Percentiles rank a stretch among this genome's conserved stretches.
Evolutionary conservation across 2,329 filamentous ascomycete genomes (phyloP).

Genomic region (Talaromyces rugulosus): DNA sequence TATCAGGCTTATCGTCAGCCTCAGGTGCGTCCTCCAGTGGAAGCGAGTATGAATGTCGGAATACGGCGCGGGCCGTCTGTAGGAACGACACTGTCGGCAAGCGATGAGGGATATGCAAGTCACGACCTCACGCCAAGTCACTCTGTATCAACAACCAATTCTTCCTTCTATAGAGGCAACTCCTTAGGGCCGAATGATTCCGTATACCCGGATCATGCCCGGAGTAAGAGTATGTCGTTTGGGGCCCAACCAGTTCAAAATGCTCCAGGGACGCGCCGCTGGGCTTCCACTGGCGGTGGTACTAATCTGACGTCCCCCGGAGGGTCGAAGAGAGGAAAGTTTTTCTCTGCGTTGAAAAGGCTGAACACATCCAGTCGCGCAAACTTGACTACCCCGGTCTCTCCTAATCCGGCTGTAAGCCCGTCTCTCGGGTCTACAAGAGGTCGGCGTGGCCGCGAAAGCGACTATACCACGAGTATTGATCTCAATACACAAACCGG

Average conservation of each 20-base stretch:
- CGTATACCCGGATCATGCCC: slow-evolving; percentile 13
- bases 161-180: slow-evolving; percentile 7
- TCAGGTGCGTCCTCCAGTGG: slow-evolving; percentile 2
- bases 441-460: slow-evolving; percentile 19
- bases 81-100: slow-evolving; percentile 17
- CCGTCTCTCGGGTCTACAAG: slow-evolving; percentile 15
- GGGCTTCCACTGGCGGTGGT: slow-evolving; percentile 16
- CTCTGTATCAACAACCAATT: slow-evolving; percentile 9
- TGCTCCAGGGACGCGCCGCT: slow-evolving; percentile 15
- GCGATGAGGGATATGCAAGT: slow-evolving; percentile 27
- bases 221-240: slow-evolving; percentile 19
- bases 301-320: slow-evolving; percentile 5
- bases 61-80: slow-evolving; percentile 11
- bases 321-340: slow-evolving; percentile 18
- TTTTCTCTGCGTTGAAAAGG: slow-evolving; percentile 18
- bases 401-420: slow-evolving; percentile 11
- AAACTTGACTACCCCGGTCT: slow-evolving; percentile 10
- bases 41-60: not conserved
- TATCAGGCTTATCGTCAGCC: slow-evolving; percentile 23
- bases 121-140: slow-evolving; percentile 15
- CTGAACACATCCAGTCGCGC: slow-evolving; percentile 15
- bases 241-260: slow-evolving; percentile 9
- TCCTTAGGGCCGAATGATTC: slow-evolving; percentile 16
- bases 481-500: slow-evolving; percentile 28
- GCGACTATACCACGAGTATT: slow-evolving; percentile 31